These are phyloP conservation scores for Sedum album DNA, from an alignment of 164 flowering plant genomes.

Conservation along the genomic window DNA sequence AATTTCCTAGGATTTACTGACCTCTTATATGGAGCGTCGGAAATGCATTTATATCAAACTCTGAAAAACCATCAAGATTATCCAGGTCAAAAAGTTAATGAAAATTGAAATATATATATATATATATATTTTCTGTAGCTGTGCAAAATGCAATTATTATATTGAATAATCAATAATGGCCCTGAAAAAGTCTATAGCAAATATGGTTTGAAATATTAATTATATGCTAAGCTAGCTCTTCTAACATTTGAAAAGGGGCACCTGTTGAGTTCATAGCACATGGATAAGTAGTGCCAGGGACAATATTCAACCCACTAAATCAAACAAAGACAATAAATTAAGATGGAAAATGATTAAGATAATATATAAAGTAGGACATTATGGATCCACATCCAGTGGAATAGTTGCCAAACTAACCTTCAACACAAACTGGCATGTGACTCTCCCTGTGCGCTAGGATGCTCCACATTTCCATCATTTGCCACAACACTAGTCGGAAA, in stretches of 20 bases:
- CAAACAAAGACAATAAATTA: not conserved
- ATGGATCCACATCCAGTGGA: constrained; percentile 5
- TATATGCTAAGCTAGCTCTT: not conserved
- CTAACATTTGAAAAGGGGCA: not conserved
- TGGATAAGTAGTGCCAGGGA: not conserved
- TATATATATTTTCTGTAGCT: too few species aligned
- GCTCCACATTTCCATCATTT: constrained; percentile 1
- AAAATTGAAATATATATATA: too few species aligned
- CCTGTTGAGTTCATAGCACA: constrained; percentile 2
- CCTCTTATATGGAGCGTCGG: not conserved
- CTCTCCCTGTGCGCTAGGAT: constrained; percentile 1
- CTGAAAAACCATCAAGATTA: not conserved
- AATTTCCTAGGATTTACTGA: not conserved
- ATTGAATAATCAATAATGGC: too few species aligned
- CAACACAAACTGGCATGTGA: not conserved
- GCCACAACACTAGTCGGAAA: not conserved
- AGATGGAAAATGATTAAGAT: not conserved
- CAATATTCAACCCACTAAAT: not conserved
- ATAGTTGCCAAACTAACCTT: not conserved
- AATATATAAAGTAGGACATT: not conserved
- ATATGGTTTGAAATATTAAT: not conserved
- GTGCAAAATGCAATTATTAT: too few species aligned
- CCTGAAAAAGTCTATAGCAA: not conserved
- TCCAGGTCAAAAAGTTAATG: not conserved
- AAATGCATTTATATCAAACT: not conserved